Evolutionary conservation across 2,329 filamentous ascomycete species (phyloP), one percentile per base, ranked within the genome.

Genomic region (Clarireedia monteithiana): DNA sequence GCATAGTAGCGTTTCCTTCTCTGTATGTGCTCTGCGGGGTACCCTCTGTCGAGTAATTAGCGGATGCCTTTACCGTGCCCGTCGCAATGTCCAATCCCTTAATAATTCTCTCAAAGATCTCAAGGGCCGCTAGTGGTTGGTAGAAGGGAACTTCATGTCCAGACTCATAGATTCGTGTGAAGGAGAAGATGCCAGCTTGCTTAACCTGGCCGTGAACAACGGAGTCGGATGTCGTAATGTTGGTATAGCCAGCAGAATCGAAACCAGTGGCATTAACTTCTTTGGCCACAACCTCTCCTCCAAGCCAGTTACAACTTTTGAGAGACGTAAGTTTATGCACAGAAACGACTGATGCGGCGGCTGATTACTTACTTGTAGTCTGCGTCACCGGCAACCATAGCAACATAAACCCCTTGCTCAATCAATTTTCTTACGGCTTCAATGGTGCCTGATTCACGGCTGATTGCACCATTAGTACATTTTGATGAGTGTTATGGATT

Each of bases 181-280:
- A 87, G 26, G 77, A 81, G 58, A 87, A 79, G 62, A 88, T 89
- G 7, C 84, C 87, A 61, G 81, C 86, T 70, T 92, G 88, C 12
- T 88, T 81, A 0, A 89, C 87, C 59, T 82, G 79, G 6, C 88
- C 89, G 58, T 82, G 80, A 68, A 85, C 84, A 69, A 80, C 68
- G 9, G 76, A 75, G 47, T 78, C 78, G 64, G 88, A 86, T 23
- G 88, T 83, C 4, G 81, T 72, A 59, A 94, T 81, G 23, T 85
- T 81, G 0, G 80, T 78, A 67, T 91, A 94, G 1, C 87, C 88
- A 0, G 89, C 84, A 67, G 63, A 27, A 62, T 62, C 10, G 69
- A 81, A 76, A 0, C 88, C 72, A 1, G 67, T 12, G 72, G 74
- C 34, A 76, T 68, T 3, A 74, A 80, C 63, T 81, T 77, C 76